These are phyloP conservation scores for Ogataea haglerorum DNA, from an alignment of 805 yeast genomes.

Conservation along the genomic window DNA sequence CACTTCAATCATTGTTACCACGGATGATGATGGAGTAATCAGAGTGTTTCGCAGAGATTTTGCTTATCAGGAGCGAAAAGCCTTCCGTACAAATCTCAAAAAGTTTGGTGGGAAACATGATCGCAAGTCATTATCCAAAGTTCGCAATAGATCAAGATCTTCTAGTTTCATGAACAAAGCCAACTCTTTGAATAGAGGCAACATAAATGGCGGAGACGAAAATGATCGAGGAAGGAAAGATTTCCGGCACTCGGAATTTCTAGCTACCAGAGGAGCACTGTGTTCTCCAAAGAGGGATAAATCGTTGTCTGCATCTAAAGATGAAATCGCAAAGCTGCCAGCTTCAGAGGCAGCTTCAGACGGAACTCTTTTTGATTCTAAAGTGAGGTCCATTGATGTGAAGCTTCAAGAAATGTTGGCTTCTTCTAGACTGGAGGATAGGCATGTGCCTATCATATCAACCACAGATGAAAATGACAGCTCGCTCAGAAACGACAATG, in stretches of 20 bases:
- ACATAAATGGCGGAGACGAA: constrained; percentile 4
- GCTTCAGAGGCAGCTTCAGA: not conserved
- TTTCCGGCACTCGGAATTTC: constrained; percentile 1
- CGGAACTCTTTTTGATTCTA: constrained; percentile 9
- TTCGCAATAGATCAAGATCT: constrained; percentile 18
- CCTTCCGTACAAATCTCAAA: constrained; percentile 9
- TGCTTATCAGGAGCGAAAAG: constrained; percentile 46
- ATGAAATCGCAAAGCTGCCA: not conserved
- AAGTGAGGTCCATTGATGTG: constrained; percentile 12
- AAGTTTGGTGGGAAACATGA: constrained; percentile 12
- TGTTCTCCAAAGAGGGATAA: not conserved
- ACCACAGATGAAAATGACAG: not conserved
- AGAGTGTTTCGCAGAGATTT: constrained; percentile 80
- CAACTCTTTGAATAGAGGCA: constrained; percentile 2
- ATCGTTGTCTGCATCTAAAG: not conserved
- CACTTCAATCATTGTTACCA: constrained; percentile 59
- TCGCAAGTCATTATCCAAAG: constrained; percentile 15
- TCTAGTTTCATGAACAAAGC: constrained; percentile 9
- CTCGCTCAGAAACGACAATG: not conserved
- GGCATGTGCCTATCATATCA: not conserved
- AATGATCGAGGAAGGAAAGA: constrained; percentile 12
- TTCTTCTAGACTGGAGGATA: not conserved
- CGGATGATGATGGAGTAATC: constrained; percentile 71
- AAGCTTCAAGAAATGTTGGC: constrained; percentile 10
- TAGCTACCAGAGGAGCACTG: constrained; percentile 1